Base-by-base conservation (phyloP, 2,329 filamentous ascomycete genomes). In the Mariannaea sp. region DNA sequence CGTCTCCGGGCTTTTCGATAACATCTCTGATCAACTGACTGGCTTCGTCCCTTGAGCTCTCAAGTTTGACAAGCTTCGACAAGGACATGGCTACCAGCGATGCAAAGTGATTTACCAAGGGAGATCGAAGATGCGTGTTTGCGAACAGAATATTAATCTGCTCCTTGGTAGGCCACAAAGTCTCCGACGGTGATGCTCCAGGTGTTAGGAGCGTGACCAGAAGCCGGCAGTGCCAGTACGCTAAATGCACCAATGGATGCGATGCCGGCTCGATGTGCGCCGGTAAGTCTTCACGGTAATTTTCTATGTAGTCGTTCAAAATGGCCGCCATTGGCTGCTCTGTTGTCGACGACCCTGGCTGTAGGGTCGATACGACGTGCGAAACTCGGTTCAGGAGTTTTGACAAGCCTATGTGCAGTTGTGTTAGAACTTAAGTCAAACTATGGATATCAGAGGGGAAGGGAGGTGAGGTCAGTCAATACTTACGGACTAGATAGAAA, bases 151-250 rank as follows among this genome's bases (percentile, higher is more conserved):
- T 76, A n/a, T 74, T 75, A 32, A 81, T 77, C 5, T 85, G 77
- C 62, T 85, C 80, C 55, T 78, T 77, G 20, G 83, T 82, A 5
- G 84, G 80, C 69, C 81, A 84, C 16, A 88, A 71, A 13, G 86
- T 76, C 53, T 87, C 81, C 2, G 76, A 72, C 0, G 82, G 76
- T 33, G 81, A 80, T 1, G 80, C 76, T 9, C 77, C 77, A 1
- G 82, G 79, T 30, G 80, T 81, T 48, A 86, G 75, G 2, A 89
- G 77, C 45, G 85, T 83, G 8, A 83, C 77, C 14, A 90, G 75
- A 7, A 90, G 76, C 56, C 85, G 83, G 59, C 83, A 79, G 68
- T 90, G 86, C 81, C 87, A 89, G 70, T 88, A 90, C 14, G 81
- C 81, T 19, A 90, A 76, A 60, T 88, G 83, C 2, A 90, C 76